phyloP scores from a whole-genome alignment of 1,284 basidiomycete species.

The Trichosporon ovoides region DNA sequence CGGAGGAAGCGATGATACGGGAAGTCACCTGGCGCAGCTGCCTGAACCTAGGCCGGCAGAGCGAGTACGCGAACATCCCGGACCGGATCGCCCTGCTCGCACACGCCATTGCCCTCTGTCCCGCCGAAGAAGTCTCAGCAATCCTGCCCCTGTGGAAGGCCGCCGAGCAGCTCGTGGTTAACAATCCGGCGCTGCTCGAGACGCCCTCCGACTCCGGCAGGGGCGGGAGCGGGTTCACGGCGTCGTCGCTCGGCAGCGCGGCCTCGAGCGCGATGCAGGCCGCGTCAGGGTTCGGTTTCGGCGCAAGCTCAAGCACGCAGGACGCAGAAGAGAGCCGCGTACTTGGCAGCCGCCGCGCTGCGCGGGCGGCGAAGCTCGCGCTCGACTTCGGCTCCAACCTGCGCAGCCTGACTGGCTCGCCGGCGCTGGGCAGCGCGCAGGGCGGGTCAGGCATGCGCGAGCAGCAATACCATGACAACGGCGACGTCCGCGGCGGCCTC shows the following conservation, averaged over 20 bases:
- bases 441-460: background rate
- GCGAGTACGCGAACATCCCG: conserved; percentile 63
- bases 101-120: conserved; percentile 78
- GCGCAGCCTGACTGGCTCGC: conserved; percentile 11
- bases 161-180: conserved; percentile 34
- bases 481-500: conserved; percentile 13
- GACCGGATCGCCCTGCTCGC: conserved; percentile 70
- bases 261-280: background rate
- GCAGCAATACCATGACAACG: background rate
- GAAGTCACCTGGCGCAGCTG: conserved; percentile 54
- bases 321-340: conserved; percentile 30
- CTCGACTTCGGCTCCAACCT: conserved; percentile 14
- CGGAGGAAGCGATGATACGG: conserved; percentile 10
- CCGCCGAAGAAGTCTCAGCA: conserved; percentile 66
- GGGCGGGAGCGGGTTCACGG: background rate
- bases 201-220: background rate
- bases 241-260: background rate
- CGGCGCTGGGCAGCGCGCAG: conserved; percentile 1
- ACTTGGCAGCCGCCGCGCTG: conserved; percentile 42
- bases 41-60: conserved; percentile 62
- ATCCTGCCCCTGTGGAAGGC: conserved; percentile 67
- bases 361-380: conserved; percentile 41
- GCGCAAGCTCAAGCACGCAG: background rate
- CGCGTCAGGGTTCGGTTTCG: background rate
- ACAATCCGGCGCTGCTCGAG: conserved; percentile 5